phyloP scores from a whole-genome alignment of 2,329 filamentous ascomycete species.

The Colletotrichum incanum region DNA sequence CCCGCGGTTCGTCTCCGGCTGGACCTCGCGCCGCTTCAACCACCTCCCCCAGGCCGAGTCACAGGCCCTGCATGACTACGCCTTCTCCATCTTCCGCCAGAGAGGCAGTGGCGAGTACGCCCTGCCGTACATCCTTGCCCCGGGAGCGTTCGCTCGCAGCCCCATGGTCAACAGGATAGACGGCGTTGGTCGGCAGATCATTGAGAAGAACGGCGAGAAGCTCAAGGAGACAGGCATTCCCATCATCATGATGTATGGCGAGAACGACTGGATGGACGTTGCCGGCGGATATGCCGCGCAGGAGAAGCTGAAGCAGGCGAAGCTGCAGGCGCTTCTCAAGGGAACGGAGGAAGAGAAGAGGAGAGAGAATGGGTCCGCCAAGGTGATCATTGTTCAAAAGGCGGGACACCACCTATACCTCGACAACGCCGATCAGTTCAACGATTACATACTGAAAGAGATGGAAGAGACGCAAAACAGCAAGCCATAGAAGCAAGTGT shows the following conservation, averaged over 20 bases:
- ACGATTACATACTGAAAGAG: conserved; percentile 67
- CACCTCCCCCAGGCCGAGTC: conserved; percentile 87
- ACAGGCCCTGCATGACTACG: conserved; percentile 90
- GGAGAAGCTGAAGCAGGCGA: conserved; percentile 82
- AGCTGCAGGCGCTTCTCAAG: conserved; percentile 70
- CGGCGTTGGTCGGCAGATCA: conserved; percentile 82
- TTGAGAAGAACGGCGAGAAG: conserved; percentile 50
- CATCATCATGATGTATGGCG: conserved; percentile 94
- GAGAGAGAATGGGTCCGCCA: conserved; percentile 84
- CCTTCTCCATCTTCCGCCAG: conserved; percentile 94
- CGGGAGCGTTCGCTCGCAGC: conserved; percentile 90
- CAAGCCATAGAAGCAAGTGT: conserved; percentile 18
- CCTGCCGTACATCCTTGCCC: conserved; percentile 91
- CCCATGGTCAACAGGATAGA: conserved; percentile 92
- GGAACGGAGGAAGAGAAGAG: conserved; percentile 78
- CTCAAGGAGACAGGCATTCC: conserved; percentile 78
- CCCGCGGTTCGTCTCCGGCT: conserved; percentile 92
- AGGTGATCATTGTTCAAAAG: conserved; percentile 82
- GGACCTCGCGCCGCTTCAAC: conserved; percentile 93
- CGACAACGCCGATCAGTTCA: conserved; percentile 73
- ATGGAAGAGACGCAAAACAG: conserved; percentile 63
- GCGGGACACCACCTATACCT: conserved; percentile 74
- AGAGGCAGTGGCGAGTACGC: conserved; percentile 95
- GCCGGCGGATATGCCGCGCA: conserved; percentile 85
- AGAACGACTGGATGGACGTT: conserved; percentile 99